phyloP scores from a whole-genome alignment of 2,329 filamentous ascomycete genomes.

The Fusarium euwallaceae region DNA sequence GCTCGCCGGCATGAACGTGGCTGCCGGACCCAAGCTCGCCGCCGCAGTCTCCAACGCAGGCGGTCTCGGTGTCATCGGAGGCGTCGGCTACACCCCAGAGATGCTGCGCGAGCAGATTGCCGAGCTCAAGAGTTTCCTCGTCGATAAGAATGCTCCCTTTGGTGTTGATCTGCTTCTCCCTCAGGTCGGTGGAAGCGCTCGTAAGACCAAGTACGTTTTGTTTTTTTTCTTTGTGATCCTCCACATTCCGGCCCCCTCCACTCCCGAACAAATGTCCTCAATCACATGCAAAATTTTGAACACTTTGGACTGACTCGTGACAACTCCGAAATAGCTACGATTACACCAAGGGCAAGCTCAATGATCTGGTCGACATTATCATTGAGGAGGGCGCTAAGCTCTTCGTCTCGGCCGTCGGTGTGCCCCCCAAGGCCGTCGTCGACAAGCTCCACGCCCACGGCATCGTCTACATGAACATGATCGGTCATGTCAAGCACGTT shows the following conservation, averaged over 20 bases:
- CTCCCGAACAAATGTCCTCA: slow-evolving; percentile 2
- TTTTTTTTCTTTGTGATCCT: background rate
- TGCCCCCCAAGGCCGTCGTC: slow-evolving; percentile 89
- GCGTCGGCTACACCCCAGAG: slow-evolving; percentile 94
- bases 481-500: slow-evolving; percentile 99
- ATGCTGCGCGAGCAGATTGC: slow-evolving; percentile 96
- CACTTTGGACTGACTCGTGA: slow-evolving; percentile 20
- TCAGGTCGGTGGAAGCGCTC: slow-evolving; percentile 92
- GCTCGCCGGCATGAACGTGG: slow-evolving; percentile 99
- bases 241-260: slow-evolving; percentile 9
- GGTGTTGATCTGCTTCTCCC: slow-evolving; percentile 94
- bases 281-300: slow-evolving; percentile 41
- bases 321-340: slow-evolving; percentile 79
- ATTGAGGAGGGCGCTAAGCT: slow-evolving; percentile 92
- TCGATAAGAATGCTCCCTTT: slow-evolving; percentile 94
- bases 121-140: slow-evolving; percentile 89
- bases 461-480: slow-evolving; percentile 99
- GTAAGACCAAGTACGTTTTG: slow-evolving; percentile 84
- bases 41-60: slow-evolving; percentile 98
- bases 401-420: slow-evolving; percentile 96
- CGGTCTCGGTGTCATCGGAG: slow-evolving; percentile 95
- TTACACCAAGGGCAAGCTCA: slow-evolving; percentile 99
- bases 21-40: slow-evolving; percentile 94
- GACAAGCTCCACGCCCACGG: slow-evolving; percentile 89
- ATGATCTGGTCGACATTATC: slow-evolving; percentile 90